phyloP scores from a whole-genome alignment of 192 early-diverging fungal species.

The Jimgerdemannia flammicorona region DNA sequence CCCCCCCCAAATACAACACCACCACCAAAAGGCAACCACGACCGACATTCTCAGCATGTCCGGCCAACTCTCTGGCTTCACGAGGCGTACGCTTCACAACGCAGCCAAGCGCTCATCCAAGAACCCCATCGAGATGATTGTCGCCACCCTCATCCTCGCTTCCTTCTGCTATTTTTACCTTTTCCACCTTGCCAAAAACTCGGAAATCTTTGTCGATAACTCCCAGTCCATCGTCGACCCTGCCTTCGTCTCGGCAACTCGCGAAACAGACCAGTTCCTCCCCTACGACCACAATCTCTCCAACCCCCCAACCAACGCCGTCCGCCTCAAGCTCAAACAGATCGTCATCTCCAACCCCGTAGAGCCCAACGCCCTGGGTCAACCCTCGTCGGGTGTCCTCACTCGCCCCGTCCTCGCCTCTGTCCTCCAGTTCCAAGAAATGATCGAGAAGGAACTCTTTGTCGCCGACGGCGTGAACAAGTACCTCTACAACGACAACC shows the following conservation, averaged over 20 bases:
- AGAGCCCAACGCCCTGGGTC: slow-evolving; percentile 7
- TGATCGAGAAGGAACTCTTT: slow-evolving; percentile 33
- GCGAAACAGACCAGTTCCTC: slow-evolving; percentile 27
- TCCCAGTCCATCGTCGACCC: slow-evolving; percentile 36
- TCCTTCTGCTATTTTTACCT: slow-evolving; percentile 76
- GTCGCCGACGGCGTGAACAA: slow-evolving; percentile 14
- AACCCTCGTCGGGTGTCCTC: slow-evolving; percentile 34
- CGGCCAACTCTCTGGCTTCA: background rate
- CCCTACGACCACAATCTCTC: slow-evolving; percentile 38
- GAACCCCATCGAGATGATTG: slow-evolving; percentile 81
- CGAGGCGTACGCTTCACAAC: slow-evolving; percentile 21
- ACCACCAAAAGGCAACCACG: too few relatives aligned
- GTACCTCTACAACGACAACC: slow-evolving; percentile 25
- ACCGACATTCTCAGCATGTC: background rate
- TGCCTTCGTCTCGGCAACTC: slow-evolving; percentile 33
- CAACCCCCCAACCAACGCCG: slow-evolving; percentile 30
- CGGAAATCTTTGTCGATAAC: slow-evolving; percentile 55
- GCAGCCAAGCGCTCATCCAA: slow-evolving; percentile 53
- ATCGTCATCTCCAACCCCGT: slow-evolving; percentile 39
- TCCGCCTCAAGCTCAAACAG: slow-evolving; percentile 58
- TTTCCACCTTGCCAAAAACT: slow-evolving; percentile 64
- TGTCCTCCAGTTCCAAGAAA: slow-evolving; percentile 32
- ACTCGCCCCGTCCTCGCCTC: slow-evolving; percentile 37
- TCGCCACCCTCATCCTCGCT: slow-evolving; percentile 62
- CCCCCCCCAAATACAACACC: background rate